Conservation (phyloP, 345 rosid genomes). For the Ailanthus altissimus region DNA sequence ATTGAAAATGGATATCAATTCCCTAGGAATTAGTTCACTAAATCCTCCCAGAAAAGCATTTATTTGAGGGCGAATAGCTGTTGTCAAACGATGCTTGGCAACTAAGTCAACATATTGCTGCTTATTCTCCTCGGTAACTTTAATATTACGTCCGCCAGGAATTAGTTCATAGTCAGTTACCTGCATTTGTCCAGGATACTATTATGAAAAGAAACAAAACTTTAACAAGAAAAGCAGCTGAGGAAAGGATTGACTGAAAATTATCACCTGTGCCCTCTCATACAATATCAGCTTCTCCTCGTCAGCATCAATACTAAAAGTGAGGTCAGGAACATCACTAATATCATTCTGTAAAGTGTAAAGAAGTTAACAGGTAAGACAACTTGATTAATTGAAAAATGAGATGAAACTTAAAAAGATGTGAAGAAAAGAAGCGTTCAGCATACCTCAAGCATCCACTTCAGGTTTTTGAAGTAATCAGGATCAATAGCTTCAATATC, state of each 20-base stretch:
- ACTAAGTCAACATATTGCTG: constrained; percentile 89
- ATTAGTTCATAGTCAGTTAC: constrained; percentile 93
- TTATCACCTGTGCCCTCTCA: constrained; percentile 69
- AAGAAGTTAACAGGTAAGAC: constrained; percentile 16
- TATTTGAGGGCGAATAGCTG: constrained; percentile 97
- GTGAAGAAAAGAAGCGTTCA: background rate
- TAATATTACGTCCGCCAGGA: constrained; percentile 84
- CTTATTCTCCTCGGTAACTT: constrained; percentile 96
- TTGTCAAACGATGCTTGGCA: constrained; percentile 88
- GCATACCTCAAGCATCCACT: constrained; percentile 98
- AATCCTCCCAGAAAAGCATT: constrained; percentile 92
- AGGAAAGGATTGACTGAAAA: background rate
- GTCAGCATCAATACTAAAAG: constrained; percentile 96
- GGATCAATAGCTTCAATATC: constrained; percentile 99
- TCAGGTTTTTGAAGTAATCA: constrained; percentile 75
- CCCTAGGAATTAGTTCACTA: constrained; percentile 70
- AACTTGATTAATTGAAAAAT: background rate
- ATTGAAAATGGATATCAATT: constrained; percentile 80
- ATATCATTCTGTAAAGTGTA: constrained; percentile 70
- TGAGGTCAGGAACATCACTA: constrained; percentile 76
- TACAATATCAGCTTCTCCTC: constrained; percentile 90
- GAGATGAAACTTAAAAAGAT: background rate
- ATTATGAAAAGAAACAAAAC: background rate
- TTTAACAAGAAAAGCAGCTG: background rate
- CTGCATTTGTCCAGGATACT: constrained; percentile 40